A percentile compares a stretch with the other conserved stretches of the same genome.
Evolutionary conservation across 2,329 filamentous ascomycete species (phyloP).

Genomic region (Cytospora leucostoma): DNA sequence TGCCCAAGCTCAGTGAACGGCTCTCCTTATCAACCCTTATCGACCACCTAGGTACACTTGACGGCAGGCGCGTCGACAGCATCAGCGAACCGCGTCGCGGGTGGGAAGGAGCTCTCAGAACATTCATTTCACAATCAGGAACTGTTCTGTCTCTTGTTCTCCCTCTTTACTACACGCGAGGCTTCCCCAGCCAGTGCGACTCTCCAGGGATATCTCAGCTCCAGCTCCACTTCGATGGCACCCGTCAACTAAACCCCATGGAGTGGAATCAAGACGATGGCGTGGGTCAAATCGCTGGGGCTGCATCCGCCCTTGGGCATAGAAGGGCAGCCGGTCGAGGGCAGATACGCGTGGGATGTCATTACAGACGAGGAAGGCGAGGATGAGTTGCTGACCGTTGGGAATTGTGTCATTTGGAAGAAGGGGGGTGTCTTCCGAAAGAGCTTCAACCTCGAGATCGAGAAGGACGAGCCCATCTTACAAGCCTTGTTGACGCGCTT

Average conservation of each 20-base stretch:
- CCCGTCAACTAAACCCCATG: constrained; percentile 28
- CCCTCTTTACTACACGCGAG: neutral
- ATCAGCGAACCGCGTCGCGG: neutral
- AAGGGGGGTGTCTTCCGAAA: constrained; percentile 82
- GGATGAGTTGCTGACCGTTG: constrained; percentile 79
- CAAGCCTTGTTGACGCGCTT: constrained; percentile 88
- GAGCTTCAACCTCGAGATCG: constrained; percentile 80
- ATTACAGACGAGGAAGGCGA: constrained; percentile 51
- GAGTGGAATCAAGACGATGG: constrained; percentile 61
- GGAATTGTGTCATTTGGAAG: constrained; percentile 82
- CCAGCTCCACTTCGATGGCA: neutral
- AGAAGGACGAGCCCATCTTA: constrained; percentile 76
- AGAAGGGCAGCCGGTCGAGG: constrained; percentile 19
- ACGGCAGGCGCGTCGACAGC: constrained; percentile 14
- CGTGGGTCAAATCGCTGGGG: constrained; percentile 85
- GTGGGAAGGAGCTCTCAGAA: neutral
- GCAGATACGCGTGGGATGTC: constrained; percentile 73
- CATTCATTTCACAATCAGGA: neutral
- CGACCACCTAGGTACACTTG: neutral
- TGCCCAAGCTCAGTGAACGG: too few species aligned
- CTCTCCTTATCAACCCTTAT: neutral
- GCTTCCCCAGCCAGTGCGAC: neutral
- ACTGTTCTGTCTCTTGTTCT: neutral
- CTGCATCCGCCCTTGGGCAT: constrained; percentile 70
- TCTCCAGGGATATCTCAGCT: neutral